These are phyloP conservation scores for Dovyalis caffra DNA, from an alignment of 345 rosid species.

Conservation along the genomic window DNA sequence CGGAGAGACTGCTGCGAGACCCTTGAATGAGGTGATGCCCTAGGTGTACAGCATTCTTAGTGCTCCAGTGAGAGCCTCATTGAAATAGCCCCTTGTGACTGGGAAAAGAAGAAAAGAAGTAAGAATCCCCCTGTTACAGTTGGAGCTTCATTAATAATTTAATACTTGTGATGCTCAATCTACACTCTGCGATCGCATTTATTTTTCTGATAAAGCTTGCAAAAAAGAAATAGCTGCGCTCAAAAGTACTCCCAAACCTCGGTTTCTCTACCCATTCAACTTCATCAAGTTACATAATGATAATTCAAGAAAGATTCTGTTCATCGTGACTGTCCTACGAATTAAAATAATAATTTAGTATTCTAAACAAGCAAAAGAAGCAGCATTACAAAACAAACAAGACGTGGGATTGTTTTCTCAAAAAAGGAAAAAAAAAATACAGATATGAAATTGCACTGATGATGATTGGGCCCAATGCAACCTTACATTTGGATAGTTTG, in stretches of 20 bases:
- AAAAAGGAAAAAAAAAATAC: no score
- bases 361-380: background rate
- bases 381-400: background rate
- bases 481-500: background rate
- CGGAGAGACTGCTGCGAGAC: background rate
- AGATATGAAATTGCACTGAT: background rate
- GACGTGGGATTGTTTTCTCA: background rate
- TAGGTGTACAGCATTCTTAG: background rate
- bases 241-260: no score
- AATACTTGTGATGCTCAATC: no score
- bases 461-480: background rate
- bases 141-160: no score
- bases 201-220: background rate
- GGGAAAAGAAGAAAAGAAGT: background rate
- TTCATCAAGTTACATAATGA: background rate
- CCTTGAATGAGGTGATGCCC: background rate
- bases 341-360: background rate
- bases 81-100: background rate
- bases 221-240: background rate
- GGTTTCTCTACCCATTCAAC: background rate
- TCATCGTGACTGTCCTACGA: background rate
- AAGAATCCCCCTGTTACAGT: no score
- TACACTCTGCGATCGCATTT: no score
- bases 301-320: background rate
- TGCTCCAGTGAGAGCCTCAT: background rate